Evolutionary conservation across 176 grass and related monocot genomes (phyloP).

Genomic region (Triticum dicoccoides): DNA sequence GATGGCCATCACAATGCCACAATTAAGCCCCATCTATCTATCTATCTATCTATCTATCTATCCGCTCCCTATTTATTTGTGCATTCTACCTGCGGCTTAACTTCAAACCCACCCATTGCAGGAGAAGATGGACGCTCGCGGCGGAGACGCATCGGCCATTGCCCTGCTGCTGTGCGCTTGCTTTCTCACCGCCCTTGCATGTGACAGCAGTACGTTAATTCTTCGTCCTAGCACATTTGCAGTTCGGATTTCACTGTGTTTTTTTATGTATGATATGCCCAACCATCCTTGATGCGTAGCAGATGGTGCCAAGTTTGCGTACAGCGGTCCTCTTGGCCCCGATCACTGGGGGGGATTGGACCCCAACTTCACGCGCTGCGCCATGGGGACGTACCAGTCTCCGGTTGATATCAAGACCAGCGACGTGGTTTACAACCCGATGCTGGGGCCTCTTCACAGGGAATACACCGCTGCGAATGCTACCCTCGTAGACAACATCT

Average conservation of each 20-base stretch:
- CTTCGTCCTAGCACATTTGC: neutral
- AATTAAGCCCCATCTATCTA: neutral
- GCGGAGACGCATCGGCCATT: neutral
- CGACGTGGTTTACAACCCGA: conserved; percentile 24
- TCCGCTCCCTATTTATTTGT: conserved; percentile 21
- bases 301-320: conserved; percentile 50
- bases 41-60: neutral
- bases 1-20: conserved; percentile 1
- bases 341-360: conserved; percentile 55
- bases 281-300: neutral
- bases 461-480: conserved; percentile 59
- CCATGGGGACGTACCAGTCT: conserved; percentile 59
- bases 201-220: conserved; percentile 32
- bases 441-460: conserved; percentile 44
- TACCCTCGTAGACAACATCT: conserved; percentile 70
- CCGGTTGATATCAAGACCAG: conserved; percentile 63
- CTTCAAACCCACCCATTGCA: neutral
- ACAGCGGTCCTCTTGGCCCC: conserved; percentile 50
- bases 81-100: neutral
- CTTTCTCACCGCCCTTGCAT: conserved; percentile 12
- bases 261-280: neutral
- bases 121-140: conserved; percentile 7
- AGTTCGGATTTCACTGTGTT: neutral
- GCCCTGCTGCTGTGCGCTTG: neutral
- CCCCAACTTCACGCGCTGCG: conserved; percentile 52